Percentiles rank a stretch among this genome's conserved stretches.
These are phyloP conservation scores for Apiospora arundinis DNA, from an alignment of 2,329 filamentous ascomycete genomes.

Conservation along the genomic window DNA sequence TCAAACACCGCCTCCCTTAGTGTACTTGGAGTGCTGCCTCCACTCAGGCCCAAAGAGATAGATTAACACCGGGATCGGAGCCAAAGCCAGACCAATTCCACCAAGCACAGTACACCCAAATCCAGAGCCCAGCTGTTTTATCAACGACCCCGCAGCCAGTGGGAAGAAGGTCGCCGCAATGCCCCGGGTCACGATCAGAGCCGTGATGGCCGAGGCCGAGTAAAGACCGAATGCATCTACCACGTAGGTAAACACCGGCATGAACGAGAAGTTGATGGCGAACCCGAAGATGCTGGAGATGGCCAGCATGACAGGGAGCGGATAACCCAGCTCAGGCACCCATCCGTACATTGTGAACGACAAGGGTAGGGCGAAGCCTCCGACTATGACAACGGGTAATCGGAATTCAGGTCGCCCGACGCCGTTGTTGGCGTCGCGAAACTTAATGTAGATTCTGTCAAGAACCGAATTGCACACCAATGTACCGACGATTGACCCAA, in stretches of 20 bases:
- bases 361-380: constrained; percentile 53
- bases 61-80: constrained; percentile 57
- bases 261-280: constrained; percentile 50
- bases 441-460: constrained; percentile 59
- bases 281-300: constrained; percentile 53
- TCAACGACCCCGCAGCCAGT: constrained; percentile 54
- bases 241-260: constrained; percentile 61
- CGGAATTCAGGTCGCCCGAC: constrained; percentile 59
- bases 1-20: constrained; percentile 28
- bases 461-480: constrained; percentile 56
- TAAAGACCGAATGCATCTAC: constrained; percentile 63
- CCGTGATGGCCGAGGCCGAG: constrained; percentile 63
- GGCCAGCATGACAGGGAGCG: constrained; percentile 50
- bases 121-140: constrained; percentile 56
- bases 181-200: constrained; percentile 60
- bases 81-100: constrained; percentile 47
- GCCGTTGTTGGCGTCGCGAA: constrained; percentile 48
- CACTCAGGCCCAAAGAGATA: constrained; percentile 57
- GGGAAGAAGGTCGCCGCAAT: constrained; percentile 64
- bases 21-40: constrained; percentile 58
- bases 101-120: constrained; percentile 56
- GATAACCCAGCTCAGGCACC: constrained; percentile 50
- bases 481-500: constrained; percentile 55
- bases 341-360: constrained; percentile 57
- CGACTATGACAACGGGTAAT: constrained; percentile 57